phyloP scores from a whole-genome alignment of 257 asterid genomes.

The Cordia subcordata region DNA sequence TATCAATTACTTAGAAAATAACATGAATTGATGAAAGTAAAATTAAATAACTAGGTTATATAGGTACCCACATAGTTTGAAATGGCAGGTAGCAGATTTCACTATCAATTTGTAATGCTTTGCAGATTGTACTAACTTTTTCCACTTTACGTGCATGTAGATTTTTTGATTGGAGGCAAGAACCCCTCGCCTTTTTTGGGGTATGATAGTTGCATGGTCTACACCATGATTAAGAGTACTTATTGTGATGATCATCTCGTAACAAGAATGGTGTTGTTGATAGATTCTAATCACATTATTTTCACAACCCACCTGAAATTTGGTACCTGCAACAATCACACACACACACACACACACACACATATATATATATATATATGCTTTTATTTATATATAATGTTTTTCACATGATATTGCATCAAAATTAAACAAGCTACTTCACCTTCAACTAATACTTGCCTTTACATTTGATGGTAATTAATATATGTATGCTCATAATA shows the following conservation, averaged over 20 bases:
- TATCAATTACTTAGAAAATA: too few relatives aligned
- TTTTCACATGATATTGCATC: background rate
- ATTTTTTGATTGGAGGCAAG: constrained; percentile 14
- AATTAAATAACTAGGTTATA: too few relatives aligned
- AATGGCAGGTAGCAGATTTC: constrained; percentile 1
- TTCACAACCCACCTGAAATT: constrained; percentile 32
- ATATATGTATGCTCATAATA: background rate
- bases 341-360: too few relatives aligned
- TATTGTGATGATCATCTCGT: constrained; percentile 30
- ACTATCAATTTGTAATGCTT: background rate
- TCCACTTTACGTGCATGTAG: constrained; percentile 17
- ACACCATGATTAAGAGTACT: constrained; percentile 36
- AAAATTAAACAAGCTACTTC: too few relatives aligned
- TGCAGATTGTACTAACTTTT: constrained; percentile 6
- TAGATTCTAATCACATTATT: constrained; percentile 19
- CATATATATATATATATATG: too few relatives aligned
- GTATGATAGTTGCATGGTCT: constrained; percentile 51
- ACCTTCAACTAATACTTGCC: too few relatives aligned
- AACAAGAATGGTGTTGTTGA: constrained; percentile 29
- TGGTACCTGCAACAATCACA: constrained; percentile 35
- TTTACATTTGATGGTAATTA: too few relatives aligned
- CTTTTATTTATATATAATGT: too few relatives aligned
- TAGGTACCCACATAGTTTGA: background rate
- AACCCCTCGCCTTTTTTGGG: constrained; percentile 36
- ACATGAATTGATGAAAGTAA: too few relatives aligned